Base-by-base conservation (phyloP, 2,329 filamentous ascomycete species). In the Apiospora sp. region DNA sequence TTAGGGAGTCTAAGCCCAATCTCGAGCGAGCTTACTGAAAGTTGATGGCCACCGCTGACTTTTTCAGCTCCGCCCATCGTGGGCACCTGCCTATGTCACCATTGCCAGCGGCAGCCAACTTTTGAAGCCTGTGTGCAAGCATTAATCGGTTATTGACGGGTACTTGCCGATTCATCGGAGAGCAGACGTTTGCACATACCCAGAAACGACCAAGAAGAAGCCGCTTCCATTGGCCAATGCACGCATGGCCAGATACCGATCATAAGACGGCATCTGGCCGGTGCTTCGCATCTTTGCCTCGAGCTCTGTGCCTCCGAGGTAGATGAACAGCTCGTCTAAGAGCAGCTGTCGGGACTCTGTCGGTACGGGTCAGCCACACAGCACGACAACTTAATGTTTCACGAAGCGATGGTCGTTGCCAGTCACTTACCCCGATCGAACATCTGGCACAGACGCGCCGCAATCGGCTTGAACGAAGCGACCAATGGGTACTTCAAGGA, bases 181-280 rank as follows among this genome's bases (percentile, higher is more conserved):
- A 48, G 44, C 19, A 49, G 19, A 27, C n/a, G 49, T 8, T 6
- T 49, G 10, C 6, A 69, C 67, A 34, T 49, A 49, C 67, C 48
- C 34, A n/a, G 67, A n/a, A 3, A 69, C 12, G 13, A 46, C 34
- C 24, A 69, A n/a, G 43, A 69, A 69, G 67, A 69, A 69, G 27
- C 27, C 67, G 44, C 44, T 69, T 30, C 67, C 67, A 24, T 69
- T 49, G 44, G 44, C 67, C 43, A 27, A 30, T 16, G 27, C 34
- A 13, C 67, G 27, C 67, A 49, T 49, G 44, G 5, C 10, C 16
- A 69, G 16, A 24, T 69, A 69, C 19, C 48, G 27, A 2, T 69
- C 67, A 37, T 37, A 49, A 14, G 44, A 13, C 3, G 67, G 67
- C 67, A 69, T 49, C 27, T 49, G 44, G 27, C 34, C 24, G 19